phyloP scores from a whole-genome alignment of 768 basidiomycete species.

The Sistotremastrum niveocremeum region DNA sequence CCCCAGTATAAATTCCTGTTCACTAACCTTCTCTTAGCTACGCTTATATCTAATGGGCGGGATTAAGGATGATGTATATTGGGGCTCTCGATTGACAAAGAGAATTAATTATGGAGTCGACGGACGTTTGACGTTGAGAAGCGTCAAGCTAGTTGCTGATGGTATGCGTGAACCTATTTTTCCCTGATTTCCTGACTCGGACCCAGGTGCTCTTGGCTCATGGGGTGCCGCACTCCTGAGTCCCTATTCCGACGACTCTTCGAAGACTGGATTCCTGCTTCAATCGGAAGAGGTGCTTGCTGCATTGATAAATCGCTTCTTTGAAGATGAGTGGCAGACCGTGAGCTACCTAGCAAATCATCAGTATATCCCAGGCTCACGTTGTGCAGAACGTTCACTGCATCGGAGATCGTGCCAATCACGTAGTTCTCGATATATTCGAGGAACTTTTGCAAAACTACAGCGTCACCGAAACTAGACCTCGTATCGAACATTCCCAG shows the following conservation, averaged over 20 bases:
- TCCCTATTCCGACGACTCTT: slow-evolving; percentile 73
- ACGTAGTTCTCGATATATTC: slow-evolving; percentile 71
- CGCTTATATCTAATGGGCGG: slow-evolving; percentile 55
- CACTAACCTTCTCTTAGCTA: slow-evolving; percentile 23
- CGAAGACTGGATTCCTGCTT: slow-evolving; percentile 57
- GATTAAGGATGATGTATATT: slow-evolving; percentile 47
- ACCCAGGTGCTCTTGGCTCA: slow-evolving; percentile 71
- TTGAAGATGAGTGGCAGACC: slow-evolving; percentile 70
- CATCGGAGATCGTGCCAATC: slow-evolving; percentile 82
- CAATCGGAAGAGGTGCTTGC: slow-evolving; percentile 38
- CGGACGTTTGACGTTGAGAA: slow-evolving; percentile 51
- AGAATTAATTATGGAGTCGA: slow-evolving; percentile 47
- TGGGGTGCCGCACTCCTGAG: slow-evolving; percentile 83
- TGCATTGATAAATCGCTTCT: slow-evolving; percentile 45
- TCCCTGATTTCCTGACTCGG: slow-evolving; percentile 4
- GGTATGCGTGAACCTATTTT: slow-evolving; percentile 26
- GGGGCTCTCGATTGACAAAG: slow-evolving; percentile 48
- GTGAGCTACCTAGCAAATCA: slow-evolving; percentile 29
- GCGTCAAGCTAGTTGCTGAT: slow-evolving; percentile 67
- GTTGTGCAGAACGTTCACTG: slow-evolving; percentile 66
- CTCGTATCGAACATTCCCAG: slow-evolving; percentile 89
- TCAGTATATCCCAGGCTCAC: not conserved
- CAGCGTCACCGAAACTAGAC: slow-evolving; percentile 47
- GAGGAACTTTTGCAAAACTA: slow-evolving; percentile 47
- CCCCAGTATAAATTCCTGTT: not conserved